Evolutionary conservation across 2,329 filamentous ascomycete genomes (phyloP).

Genomic region (Hymenotorrendiella dingleyae): DNA sequence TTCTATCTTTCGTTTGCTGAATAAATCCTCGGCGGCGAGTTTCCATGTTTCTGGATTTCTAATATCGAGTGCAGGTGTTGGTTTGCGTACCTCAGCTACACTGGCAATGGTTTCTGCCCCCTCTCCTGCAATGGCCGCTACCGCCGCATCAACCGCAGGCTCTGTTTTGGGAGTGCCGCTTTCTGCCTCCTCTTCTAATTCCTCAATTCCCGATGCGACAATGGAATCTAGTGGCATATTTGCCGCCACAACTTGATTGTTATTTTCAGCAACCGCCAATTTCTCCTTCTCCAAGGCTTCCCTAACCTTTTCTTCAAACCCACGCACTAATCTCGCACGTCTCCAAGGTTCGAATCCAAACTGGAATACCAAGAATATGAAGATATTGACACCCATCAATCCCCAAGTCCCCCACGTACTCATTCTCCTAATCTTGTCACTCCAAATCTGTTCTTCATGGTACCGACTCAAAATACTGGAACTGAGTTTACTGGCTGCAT

Average conservation of each 20-base stretch:
- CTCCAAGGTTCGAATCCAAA: slow-evolving; percentile 93
- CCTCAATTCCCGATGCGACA: slow-evolving; percentile 19
- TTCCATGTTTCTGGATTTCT: slow-evolving; percentile 38
- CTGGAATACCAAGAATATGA: slow-evolving; percentile 81
- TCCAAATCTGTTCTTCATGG: slow-evolving; percentile 99
- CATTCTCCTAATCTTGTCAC: slow-evolving; percentile 91
- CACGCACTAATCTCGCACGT: slow-evolving; percentile 70
- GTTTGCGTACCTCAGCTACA: slow-evolving; percentile 17
- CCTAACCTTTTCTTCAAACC: slow-evolving; percentile 72
- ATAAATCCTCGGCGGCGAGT: slow-evolving; percentile 49
- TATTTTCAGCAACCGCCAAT: slow-evolving; percentile 9
- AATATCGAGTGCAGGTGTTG: slow-evolving; percentile 11
- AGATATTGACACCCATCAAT: slow-evolving; percentile 91
- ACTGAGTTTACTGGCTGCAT: slow-evolving; percentile 68
- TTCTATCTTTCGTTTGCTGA: slow-evolving; percentile 58
- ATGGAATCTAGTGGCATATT: slow-evolving; percentile 19
- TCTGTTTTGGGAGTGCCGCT: slow-evolving; percentile 6
- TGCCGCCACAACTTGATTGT: slow-evolving; percentile 6
- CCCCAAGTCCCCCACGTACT: slow-evolving; percentile 99
- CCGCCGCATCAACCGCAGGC: slow-evolving; percentile 22
- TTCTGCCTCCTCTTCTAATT: slow-evolving; percentile 18
- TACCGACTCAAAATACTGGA: slow-evolving; percentile 84
- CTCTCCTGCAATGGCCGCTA: slow-evolving; percentile 16
- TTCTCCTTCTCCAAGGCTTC: slow-evolving; percentile 47
- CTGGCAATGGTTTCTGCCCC: slow-evolving; percentile 6